Evolutionary conservation across 495 filamentous ascomycete genomes (phyloP), one percentile per base, ranked within the genome.

Genomic region (Evernia prunastri): DNA sequence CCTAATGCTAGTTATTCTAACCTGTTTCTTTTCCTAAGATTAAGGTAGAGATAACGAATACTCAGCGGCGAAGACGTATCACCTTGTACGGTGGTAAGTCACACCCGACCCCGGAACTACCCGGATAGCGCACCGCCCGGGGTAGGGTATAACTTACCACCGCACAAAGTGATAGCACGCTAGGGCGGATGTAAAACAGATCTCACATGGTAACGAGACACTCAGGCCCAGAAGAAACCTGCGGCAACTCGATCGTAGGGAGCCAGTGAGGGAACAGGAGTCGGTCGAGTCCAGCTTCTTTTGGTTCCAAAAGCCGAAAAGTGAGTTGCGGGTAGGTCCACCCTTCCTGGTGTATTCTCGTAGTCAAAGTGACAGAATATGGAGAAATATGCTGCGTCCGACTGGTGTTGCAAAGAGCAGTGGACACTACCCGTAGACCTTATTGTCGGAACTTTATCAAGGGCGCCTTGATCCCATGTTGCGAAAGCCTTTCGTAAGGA

Each of bases 311-410:
- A n/a, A n/a, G n/a, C n/a, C n/a, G n/a, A 45, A 63, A 63, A 23
- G 58, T 66, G 31, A 11, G 65, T 39, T 27, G 63, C 3, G 56
- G 39, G 58, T 64, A 71, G 56, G 33, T 78, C 79, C 69, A 86
- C 66, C 71, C 74, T 67, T 88, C 86, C 67, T 85, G 81, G 74
- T 87, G 82, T 66, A 85, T 86, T 23, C 83, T 78, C 1, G 86
- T 88, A n/a, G 81, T 78, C 42, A 90, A 71, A 4, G 86, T 83
- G 2, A 82, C 79, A 82, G 11, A 81, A 81, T 0, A 77, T 72
- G 4, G 75, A 63, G 40, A 81, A 11, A 70, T 62, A 5, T 65
- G 60, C 49, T 65, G n/a, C 31, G 35, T 43, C 4, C 47, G 23
- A 17, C 25, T 36, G 10, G 39, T 20, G 27, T 35, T 11, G 77